Base-by-base conservation (phyloP, 805 yeast genomes). In the Ogataea glucozyma region DNA sequence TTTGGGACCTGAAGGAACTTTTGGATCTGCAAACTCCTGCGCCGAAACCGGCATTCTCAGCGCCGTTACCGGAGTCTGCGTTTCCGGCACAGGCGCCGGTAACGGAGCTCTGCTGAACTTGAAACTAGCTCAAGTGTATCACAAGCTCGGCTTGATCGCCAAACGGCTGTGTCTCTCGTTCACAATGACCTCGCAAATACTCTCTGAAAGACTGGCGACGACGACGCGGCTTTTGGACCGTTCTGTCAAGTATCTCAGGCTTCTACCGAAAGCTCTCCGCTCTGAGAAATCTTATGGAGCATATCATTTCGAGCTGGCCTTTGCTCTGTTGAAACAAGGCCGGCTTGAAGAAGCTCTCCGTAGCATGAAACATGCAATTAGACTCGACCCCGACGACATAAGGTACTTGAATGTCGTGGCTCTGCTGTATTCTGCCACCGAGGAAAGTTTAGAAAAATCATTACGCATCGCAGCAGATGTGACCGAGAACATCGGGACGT, bases 351-450 rank as follows among this genome's bases (percentile, higher is more conserved):
- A 69, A 7, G 67, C 85, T 3, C 56, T 70, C 9, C 71, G 67
- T 45, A 61, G 73, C 34, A 57, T 79, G 46, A 81, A 78, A 54
- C 61, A 66, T 35, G 62, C 66, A 4, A 64, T 81, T 44, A 76
- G 71, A 33, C 61, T 69, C 30, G 70, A 70, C 43, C 84, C 86
- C 0, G 75, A 75, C 31, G 73, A 79, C 38, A 69, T 81, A 53
- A 75, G 74, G 52, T 73, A 81, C 6, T 81, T 91, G 81, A 85
- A 85, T 56, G 64, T 87, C 50, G 65, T 85, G 30, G 76, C 81
- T 0, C 70, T 86, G 43, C 62, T 85, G n/a, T 69, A 81, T 22
- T 76, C 90, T 0, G 73, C 83, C 0, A 72, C 73, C 29, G 87
- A 84, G 43, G 78, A 75, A 45, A 71, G 69, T 6, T 23, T 38